A percentile compares a stretch with the other conserved stretches of the same genome.
Evolutionary conservation across 257 asterid species (phyloP).

Genomic region (Voacanga thouarsii): DNA sequence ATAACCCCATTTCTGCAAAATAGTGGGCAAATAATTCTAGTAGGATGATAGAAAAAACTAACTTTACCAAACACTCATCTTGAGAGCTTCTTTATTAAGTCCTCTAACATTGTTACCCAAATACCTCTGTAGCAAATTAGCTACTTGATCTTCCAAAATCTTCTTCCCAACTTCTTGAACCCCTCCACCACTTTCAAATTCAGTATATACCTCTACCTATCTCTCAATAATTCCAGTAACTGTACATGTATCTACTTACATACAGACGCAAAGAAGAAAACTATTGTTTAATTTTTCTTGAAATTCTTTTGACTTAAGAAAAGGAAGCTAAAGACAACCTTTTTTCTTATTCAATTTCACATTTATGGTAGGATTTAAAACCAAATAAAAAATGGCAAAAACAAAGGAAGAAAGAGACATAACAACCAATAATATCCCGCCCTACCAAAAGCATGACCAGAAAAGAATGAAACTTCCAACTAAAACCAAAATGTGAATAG

Average conservation of each 20-base stretch:
- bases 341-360: background rate
- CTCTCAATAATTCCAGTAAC: background rate
- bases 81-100: conserved; percentile 92
- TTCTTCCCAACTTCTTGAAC: conserved; percentile 15
- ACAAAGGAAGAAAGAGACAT: too few species aligned
- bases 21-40: background rate
- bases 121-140: conserved; percentile 80
- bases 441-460: too few species aligned
- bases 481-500: too few species aligned
- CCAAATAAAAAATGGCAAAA: too few species aligned
- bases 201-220: too few species aligned
- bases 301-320: background rate
- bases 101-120: conserved; percentile 95
- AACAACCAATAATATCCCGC: too few species aligned
- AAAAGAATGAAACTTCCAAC: too few species aligned
- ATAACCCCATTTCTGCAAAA: too few species aligned
- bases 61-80: conserved; percentile 99
- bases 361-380: background rate
- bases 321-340: too few species aligned
- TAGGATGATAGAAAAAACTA: background rate
- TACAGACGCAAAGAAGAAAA: background rate
- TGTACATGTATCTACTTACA: background rate
- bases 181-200: background rate
- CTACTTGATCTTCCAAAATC: conserved; percentile 99
- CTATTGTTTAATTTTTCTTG: background rate